Conservation (phyloP, 148 eudicot genomes). For the Nepenthes gracilis region DNA sequence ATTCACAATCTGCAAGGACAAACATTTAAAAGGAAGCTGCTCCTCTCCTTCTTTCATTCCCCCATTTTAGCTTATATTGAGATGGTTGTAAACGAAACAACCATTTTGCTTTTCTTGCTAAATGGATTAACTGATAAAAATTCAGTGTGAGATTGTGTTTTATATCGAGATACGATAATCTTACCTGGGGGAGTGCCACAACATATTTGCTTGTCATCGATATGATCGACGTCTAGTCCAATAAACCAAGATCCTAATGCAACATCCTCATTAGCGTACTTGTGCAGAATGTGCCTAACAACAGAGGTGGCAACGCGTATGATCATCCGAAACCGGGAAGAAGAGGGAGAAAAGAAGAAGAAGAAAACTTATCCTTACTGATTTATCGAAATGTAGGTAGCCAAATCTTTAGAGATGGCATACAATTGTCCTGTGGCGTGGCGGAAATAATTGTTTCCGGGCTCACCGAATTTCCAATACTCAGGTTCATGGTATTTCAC, state of each 20-base stretch:
- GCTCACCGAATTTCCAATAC: slow-evolving; percentile 2
- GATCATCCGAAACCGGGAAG: too few species aligned
- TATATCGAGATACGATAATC: too few species aligned
- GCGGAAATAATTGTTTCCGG: slow-evolving; percentile 2
- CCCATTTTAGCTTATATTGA: too few species aligned
- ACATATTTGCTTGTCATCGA: not conserved
- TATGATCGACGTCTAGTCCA: not conserved
- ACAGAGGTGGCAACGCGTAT: too few species aligned
- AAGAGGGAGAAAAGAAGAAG: too few species aligned
- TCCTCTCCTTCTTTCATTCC: too few species aligned
- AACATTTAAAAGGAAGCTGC: too few species aligned
- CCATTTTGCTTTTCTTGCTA: too few species aligned
- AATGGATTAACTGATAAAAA: too few species aligned
- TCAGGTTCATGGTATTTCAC: slow-evolving; percentile 4
- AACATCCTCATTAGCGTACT: slow-evolving; percentile 1
- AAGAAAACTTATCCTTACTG: not conserved
- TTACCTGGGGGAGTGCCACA: slow-evolving; percentile 3
- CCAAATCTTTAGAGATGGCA: slow-evolving; percentile 3
- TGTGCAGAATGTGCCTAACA: slow-evolving; percentile 1
- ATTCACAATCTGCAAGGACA: slow-evolving; percentile 17
- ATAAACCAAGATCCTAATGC: slow-evolving; percentile 3
- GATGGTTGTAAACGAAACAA: too few species aligned
- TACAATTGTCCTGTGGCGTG: slow-evolving; percentile 1
- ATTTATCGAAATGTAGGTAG: not conserved
- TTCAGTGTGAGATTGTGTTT: too few species aligned